phyloP scores from a whole-genome alignment of 2,329 filamentous ascomycete species.

The Pyrenophora graminea region DNA sequence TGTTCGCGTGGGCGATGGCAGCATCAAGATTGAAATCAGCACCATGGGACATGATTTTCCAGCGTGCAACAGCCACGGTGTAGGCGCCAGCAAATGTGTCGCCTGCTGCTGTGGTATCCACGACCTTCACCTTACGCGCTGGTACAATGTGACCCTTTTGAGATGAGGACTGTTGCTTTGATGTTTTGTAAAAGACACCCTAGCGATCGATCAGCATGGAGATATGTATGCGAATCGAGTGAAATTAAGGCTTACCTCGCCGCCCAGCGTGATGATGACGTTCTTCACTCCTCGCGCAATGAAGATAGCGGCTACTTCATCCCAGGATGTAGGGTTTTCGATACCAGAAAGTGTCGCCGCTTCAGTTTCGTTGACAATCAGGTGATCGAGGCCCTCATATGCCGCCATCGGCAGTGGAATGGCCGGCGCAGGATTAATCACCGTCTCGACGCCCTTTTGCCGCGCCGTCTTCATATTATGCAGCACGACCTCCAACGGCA shows the following conservation, averaged over 20 bases:
- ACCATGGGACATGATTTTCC: slow-evolving; percentile 48
- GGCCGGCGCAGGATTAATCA: slow-evolving; percentile 83
- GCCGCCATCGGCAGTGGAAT: slow-evolving; percentile 67
- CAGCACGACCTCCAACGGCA: slow-evolving; percentile 49
- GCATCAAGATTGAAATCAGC: slow-evolving; percentile 57
- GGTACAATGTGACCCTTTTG: slow-evolving; percentile 55
- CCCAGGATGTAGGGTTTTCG: slow-evolving; percentile 39
- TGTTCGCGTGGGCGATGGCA: slow-evolving; percentile 65
- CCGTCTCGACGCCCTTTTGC: slow-evolving; percentile 54
- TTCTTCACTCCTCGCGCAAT: slow-evolving; percentile 71
- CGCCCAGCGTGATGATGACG: slow-evolving; percentile 83
- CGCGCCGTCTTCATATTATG: slow-evolving; percentile 44
- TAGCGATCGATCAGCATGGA: slow-evolving; percentile 31
- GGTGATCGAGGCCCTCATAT: slow-evolving; percentile 71
- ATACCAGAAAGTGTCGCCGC: slow-evolving; percentile 71
- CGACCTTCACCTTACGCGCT: slow-evolving; percentile 73
- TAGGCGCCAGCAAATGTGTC: slow-evolving; percentile 94
- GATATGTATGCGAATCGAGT: no score
- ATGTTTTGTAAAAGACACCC: slow-evolving; percentile 52
- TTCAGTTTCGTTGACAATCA: slow-evolving; percentile 91
- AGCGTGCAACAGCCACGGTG: slow-evolving; percentile 69
- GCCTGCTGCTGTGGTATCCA: slow-evolving; percentile 92
- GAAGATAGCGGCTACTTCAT: slow-evolving; percentile 56
- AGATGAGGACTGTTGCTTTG: slow-evolving; percentile 50
- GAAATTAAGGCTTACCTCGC: slow-evolving; percentile 58